Conservation (phyloP, 2,329 filamentous ascomycete species). For the Cytospora piceae region DNA sequence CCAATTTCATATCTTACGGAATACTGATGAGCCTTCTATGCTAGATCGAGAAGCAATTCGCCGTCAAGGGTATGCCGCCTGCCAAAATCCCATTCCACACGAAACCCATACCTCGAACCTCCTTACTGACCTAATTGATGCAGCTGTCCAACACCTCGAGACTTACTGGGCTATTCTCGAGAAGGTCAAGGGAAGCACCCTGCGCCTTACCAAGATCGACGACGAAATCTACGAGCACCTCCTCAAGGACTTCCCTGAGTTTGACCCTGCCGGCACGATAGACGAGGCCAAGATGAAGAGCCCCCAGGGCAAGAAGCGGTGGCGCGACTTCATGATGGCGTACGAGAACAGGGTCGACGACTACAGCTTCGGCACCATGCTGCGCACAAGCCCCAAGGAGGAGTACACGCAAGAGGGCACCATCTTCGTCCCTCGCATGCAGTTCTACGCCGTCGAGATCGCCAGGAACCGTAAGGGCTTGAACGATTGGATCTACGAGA, state of each 20-base stretch:
- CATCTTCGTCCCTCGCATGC: slow-evolving; percentile 78
- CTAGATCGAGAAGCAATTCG: slow-evolving; percentile 98
- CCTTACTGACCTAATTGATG: slow-evolving; percentile 2
- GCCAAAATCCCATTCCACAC: neutral
- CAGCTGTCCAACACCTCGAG: slow-evolving; percentile 88
- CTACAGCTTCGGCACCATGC: slow-evolving; percentile 96
- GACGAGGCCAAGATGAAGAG: slow-evolving; percentile 98
- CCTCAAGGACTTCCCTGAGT: slow-evolving; percentile 85
- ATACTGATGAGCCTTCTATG: slow-evolving; percentile 41
- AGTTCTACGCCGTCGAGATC: slow-evolving; percentile 81
- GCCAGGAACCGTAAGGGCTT: slow-evolving; percentile 82
- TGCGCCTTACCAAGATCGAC: slow-evolving; percentile 92
- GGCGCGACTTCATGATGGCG: slow-evolving; percentile 90
- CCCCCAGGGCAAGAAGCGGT: slow-evolving; percentile 89
- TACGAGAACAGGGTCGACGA: slow-evolving; percentile 97
- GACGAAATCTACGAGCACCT: slow-evolving; percentile 94
- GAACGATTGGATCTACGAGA: slow-evolving; percentile 97
- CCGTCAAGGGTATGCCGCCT: slow-evolving; percentile 75
- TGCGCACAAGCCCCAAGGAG: slow-evolving; percentile 74
- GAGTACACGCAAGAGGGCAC: slow-evolving; percentile 90
- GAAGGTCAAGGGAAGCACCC: slow-evolving; percentile 81
- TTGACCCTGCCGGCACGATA: slow-evolving; percentile 79
- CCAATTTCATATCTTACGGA: neutral
- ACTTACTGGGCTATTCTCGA: slow-evolving; percentile 98
- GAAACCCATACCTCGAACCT: slow-evolving; percentile 31